A percentile compares a stretch with the other conserved stretches of the same genome.
These are phyloP conservation scores for Talaromyces funiculosus DNA, from an alignment of 2,329 filamentous ascomycete species.

Conservation along the genomic window DNA sequence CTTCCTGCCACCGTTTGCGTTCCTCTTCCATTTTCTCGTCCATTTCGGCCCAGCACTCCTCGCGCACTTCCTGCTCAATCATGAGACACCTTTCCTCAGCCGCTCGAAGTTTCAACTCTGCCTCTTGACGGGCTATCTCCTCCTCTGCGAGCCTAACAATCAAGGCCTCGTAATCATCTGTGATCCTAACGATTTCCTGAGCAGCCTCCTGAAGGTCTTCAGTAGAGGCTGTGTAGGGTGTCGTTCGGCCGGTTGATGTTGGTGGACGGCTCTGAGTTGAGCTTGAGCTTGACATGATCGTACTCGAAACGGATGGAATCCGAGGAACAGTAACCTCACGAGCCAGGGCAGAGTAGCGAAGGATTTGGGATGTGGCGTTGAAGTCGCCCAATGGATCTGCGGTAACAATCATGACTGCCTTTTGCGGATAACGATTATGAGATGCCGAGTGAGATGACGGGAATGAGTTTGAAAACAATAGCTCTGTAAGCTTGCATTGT, in stretches of 20 bases:
- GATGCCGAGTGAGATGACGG: constrained; percentile 53
- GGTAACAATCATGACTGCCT: constrained; percentile 91
- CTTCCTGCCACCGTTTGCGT: constrained; percentile 72
- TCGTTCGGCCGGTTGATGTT: constrained; percentile 38
- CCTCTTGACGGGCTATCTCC: constrained; percentile 61
- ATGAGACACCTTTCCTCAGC: constrained; percentile 61
- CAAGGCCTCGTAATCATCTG: constrained; percentile 70
- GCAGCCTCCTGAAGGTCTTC: constrained; percentile 78
- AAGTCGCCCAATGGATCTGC: constrained; percentile 90
- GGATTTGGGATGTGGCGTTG: constrained; percentile 92
- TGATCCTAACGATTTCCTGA: constrained; percentile 72
- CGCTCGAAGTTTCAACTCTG: constrained; percentile 66
- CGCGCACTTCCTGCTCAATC: constrained; percentile 76
- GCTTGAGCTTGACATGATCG: constrained; percentile 47
- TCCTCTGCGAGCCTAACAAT: constrained; percentile 65
- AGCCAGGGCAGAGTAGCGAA: constrained; percentile 88
- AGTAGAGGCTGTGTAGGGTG: constrained; percentile 33
- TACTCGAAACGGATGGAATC: constrained; percentile 73
- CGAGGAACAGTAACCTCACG: constrained; percentile 88
- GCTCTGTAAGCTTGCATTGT: constrained; percentile 78
- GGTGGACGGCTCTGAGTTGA: constrained; percentile 25
- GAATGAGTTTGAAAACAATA: constrained; percentile 84
- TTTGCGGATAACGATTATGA: constrained; percentile 65
- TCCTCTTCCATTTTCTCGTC: constrained; percentile 71
- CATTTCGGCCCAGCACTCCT: constrained; percentile 84